Evolutionary conservation across 441 rosid species (phyloP).

Genomic region (Jatropha multifida): DNA sequence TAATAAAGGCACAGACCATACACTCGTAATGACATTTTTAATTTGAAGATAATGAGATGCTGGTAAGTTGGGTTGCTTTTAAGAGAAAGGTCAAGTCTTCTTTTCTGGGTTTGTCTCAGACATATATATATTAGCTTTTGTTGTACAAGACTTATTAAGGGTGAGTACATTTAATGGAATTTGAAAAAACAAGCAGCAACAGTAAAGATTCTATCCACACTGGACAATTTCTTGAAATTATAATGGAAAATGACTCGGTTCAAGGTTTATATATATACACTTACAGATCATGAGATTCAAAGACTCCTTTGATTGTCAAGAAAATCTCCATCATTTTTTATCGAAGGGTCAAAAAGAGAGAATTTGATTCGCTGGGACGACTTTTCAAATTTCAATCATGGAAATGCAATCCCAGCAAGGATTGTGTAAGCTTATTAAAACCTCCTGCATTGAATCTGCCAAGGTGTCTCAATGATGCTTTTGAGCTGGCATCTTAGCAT

Average conservation of each 20-base stretch:
- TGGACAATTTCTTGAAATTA: background rate
- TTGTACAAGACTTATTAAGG: background rate
- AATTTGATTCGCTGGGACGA: conserved; percentile 21
- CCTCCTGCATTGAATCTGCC: background rate
- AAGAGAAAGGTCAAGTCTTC: background rate
- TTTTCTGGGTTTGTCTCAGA: background rate
- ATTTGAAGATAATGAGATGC: background rate
- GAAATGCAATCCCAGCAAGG: conserved; percentile 5
- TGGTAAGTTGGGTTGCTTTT: conserved; percentile 14
- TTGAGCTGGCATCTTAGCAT: conserved; percentile 11
- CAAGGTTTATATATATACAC: background rate
- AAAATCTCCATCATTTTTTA: background rate
- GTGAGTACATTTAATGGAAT: background rate
- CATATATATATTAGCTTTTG: background rate
- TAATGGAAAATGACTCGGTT: background rate
- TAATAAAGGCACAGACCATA: background rate
- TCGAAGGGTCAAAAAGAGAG: background rate
- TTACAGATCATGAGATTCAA: background rate
- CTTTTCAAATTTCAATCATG: conserved; percentile 9
- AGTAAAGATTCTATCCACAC: background rate
- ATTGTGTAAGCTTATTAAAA: background rate
- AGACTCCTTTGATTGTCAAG: background rate
- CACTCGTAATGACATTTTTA: conserved; percentile 8
- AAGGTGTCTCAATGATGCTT: background rate
- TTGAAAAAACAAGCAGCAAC: background rate